Conservation (phyloP, 169 alveolate species). For the Miamiensis avidus region DNA sequence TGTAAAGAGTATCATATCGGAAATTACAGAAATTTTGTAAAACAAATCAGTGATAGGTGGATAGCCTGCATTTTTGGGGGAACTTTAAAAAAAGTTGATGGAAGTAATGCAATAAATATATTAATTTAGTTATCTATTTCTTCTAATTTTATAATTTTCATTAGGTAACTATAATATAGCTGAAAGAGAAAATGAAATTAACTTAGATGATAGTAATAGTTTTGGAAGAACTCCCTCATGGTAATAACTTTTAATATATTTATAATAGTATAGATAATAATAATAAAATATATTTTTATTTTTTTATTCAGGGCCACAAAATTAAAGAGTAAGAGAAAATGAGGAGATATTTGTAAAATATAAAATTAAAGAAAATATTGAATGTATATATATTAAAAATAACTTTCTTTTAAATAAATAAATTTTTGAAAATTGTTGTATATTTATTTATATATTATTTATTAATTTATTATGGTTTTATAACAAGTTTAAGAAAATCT, state of each 20-base stretch:
- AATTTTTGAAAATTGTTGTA: not conserved
- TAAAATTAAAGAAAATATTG: too few relatives aligned
- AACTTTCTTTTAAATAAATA: not conserved
- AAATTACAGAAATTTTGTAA: slow-evolving; percentile 12
- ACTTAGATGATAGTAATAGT: not conserved
- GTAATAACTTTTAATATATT: too few relatives aligned
- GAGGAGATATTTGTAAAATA: not conserved
- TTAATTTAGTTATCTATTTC: too few relatives aligned
- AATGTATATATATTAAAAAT: too few relatives aligned
- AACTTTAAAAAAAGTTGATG: not conserved
- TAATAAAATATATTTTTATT: too few relatives aligned
- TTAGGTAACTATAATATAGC: not conserved
- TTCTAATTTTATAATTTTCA: too few relatives aligned
- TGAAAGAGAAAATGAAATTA: not conserved
- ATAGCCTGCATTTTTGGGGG: not conserved
- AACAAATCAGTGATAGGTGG: slow-evolving; percentile 6
- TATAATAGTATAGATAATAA: too few relatives aligned
- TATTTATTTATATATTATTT: too few relatives aligned
- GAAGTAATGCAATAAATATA: not conserved
- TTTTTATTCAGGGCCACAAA: not conserved
- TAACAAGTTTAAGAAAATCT: too few relatives aligned
- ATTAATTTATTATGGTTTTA: too few relatives aligned
- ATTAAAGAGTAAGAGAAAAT: not conserved
- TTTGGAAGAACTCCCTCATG: not conserved
- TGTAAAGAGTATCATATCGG: slow-evolving; percentile 4